Conservation (phyloP, 257 asterid genomes). For the Petrea volubilis region DNA sequence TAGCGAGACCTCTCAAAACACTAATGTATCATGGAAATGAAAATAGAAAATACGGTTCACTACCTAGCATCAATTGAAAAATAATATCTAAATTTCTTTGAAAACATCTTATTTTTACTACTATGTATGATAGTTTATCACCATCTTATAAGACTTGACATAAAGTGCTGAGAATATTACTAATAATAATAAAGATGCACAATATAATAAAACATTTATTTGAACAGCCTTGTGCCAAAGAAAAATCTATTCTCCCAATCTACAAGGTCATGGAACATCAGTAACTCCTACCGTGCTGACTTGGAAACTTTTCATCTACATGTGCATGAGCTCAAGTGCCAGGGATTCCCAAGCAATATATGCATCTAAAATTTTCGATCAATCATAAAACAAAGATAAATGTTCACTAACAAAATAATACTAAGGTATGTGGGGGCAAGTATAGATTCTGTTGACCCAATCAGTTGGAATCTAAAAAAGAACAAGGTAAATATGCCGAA, state of each 20-base stretch:
- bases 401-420: not conserved
- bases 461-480: not conserved
- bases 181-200: not conserved
- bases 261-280: not conserved
- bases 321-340: no score
- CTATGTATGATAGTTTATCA: not conserved
- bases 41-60: not conserved
- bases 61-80: not conserved
- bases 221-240: not conserved
- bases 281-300: no score
- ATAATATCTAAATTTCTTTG: not conserved
- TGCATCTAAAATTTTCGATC: no score
- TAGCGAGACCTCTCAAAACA: not conserved
- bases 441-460: not conserved
- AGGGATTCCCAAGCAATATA: no score
- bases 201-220: no score
- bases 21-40: not conserved
- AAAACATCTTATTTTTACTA: not conserved
- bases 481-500: conserved; percentile 4
- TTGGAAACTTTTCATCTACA: no score
- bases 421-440: not conserved
- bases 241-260: not conserved
- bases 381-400: not conserved
- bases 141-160: not conserved
- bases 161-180: not conserved